These are phyloP conservation scores for Suillus hirtellus DNA, from an alignment of 768 basidiomycete species.

Conservation along the genomic window DNA sequence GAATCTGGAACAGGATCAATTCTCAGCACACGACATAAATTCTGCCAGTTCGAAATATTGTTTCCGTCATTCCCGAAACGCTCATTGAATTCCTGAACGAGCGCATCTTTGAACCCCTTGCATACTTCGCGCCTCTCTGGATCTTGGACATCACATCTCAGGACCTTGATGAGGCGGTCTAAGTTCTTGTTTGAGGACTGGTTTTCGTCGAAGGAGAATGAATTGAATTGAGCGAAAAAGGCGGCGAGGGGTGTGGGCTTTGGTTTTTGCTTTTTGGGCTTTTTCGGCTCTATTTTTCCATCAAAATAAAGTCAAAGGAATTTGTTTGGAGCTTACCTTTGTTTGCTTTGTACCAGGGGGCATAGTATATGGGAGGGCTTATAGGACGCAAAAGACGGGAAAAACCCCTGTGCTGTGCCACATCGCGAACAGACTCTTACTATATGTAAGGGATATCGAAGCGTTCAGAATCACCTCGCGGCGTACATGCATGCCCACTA, in stretches of 20 bases:
- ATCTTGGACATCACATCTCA: not conserved
- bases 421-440: not conserved
- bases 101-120: conserved; percentile 9
- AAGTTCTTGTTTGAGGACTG: conserved; percentile 5
- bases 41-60: conserved; percentile 13
- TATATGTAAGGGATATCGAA: not conserved
- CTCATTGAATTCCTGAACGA: conserved; percentile 11
- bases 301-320: not conserved
- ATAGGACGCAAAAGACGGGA: not conserved
- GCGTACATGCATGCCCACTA: not conserved
- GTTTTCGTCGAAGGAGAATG: conserved; percentile 3
- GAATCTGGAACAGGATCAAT: conserved; percentile 10
- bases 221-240: conserved; percentile 5
- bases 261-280: not conserved
- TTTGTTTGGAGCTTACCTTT: not conserved
- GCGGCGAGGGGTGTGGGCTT: conserved; percentile 5
- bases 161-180: not conserved
- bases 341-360: not conserved
- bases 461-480: too few relatives aligned
- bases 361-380: not conserved
- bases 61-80: conserved; percentile 14
- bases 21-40: conserved; percentile 3
- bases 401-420: conserved; percentile 1
- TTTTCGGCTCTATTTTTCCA: not conserved
- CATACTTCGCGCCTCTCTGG: not conserved